Conservation (phyloP, 805 yeast species). For the Starmerella riodocensis region DNA sequence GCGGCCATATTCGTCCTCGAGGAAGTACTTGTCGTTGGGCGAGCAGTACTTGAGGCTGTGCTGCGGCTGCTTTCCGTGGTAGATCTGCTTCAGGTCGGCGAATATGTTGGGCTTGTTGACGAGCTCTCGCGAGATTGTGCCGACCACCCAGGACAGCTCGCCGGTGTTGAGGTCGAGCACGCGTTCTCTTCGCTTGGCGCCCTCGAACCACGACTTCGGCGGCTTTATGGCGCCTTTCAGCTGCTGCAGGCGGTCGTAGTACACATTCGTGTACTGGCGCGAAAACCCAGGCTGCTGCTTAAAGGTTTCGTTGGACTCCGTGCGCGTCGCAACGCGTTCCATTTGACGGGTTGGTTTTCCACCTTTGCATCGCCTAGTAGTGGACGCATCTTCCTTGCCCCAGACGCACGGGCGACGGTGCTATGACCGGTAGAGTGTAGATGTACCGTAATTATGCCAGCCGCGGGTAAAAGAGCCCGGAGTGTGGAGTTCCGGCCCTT, state of each 20-base stretch:
- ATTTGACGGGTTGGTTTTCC: neutral
- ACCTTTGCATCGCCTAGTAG: neutral
- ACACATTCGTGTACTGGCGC: slow-evolving; percentile 47
- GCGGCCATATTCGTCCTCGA: slow-evolving; percentile 91
- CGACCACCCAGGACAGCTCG: slow-evolving; percentile 66
- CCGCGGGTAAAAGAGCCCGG: no score
- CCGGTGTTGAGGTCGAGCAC: slow-evolving; percentile 52
- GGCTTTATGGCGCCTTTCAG: slow-evolving; percentile 37
- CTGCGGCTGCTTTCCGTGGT: slow-evolving; percentile 19
- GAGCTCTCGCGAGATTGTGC: slow-evolving; percentile 76
- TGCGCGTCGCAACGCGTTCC: slow-evolving; percentile 11
- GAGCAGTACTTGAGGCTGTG: slow-evolving; percentile 27
- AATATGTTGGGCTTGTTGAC: slow-evolving; percentile 74
- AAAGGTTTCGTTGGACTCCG: slow-evolving; percentile 15
- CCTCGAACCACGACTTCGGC: slow-evolving; percentile 45
- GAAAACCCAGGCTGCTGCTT: slow-evolving; percentile 8
- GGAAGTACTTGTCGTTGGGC: slow-evolving; percentile 44
- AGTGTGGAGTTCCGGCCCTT: no score
- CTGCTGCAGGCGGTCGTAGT: slow-evolving; percentile 38
- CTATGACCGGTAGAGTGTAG: no score
- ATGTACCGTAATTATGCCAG: no score
- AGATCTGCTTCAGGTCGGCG: slow-evolving; percentile 48
- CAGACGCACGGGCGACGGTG: no score
- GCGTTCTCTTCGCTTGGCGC: slow-evolving; percentile 33
- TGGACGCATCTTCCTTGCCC: neutral